These are phyloP conservation scores for Acanthamoeba healyi DNA, from an alignment of 208 protist species.

Conservation along the genomic window DNA sequence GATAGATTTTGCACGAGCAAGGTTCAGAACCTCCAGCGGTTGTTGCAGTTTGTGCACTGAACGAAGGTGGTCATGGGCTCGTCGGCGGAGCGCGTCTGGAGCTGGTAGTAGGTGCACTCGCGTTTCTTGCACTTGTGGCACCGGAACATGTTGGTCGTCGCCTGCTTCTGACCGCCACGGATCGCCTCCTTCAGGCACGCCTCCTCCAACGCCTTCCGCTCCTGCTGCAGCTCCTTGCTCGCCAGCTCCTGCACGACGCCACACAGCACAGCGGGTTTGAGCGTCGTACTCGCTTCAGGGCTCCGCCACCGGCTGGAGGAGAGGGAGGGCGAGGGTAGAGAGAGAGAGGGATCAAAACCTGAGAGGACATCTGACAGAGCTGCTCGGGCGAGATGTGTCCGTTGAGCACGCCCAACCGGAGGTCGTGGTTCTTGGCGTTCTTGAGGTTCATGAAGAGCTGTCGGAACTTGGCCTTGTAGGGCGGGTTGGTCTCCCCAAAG, in stretches of 20 bases:
- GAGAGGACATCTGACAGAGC: neutral
- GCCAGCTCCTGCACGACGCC: constrained; percentile 12
- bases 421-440: constrained; percentile 65
- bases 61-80: constrained; percentile 98
- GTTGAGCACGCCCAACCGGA: neutral
- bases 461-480: constrained; percentile 73
- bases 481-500: neutral
- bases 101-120: constrained; percentile 92
- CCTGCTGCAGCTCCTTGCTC: neutral
- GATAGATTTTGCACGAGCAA: too few species aligned
- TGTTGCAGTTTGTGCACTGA: constrained; percentile 95
- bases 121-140: constrained; percentile 42
- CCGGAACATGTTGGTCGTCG: constrained; percentile 21
- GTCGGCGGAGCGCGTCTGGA: constrained; percentile 98
- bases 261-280: too few species aligned
- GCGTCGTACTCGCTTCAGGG: too few species aligned
- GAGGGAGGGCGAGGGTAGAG: neutral
- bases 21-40: constrained; percentile 92
- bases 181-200: constrained; percentile 5
- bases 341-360: neutral
- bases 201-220: neutral
- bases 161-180: neutral
- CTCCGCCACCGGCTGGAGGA: neutral
- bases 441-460: constrained; percentile 66
- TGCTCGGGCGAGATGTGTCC: neutral